These are phyloP conservation scores for Clathrus columnatus DNA, from an alignment of 768 basidiomycete species.

Conservation along the genomic window DNA sequence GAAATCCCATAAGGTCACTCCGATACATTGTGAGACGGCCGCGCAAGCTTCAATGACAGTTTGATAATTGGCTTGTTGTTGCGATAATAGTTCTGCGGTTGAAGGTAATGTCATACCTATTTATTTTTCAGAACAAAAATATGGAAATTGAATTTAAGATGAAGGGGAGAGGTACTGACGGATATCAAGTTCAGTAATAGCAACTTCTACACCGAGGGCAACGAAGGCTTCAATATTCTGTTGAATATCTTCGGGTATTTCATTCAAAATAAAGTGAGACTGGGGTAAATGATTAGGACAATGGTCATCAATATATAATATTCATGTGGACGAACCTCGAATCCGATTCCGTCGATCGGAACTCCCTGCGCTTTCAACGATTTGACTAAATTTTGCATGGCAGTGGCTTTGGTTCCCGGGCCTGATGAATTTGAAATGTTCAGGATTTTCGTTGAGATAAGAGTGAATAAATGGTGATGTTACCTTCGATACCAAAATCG, in stretches of 20 bases:
- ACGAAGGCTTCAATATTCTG: constrained; percentile 1
- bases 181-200: constrained; percentile 10
- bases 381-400: constrained; percentile 5
- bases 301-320: background rate
- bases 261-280: constrained; percentile 3
- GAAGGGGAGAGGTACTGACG: background rate
- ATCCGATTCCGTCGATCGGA: constrained; percentile 12
- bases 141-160: background rate
- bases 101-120: constrained; percentile 40
- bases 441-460: no score
- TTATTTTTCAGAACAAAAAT: background rate
- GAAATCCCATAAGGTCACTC: constrained; percentile 34
- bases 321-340: background rate
- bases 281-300: background rate
- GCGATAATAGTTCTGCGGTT: constrained; percentile 37
- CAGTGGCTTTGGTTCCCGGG: constrained; percentile 5
- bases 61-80: constrained; percentile 45
- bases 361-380: constrained; percentile 2
- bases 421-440: background rate
- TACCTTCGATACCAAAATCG: constrained; percentile 27
- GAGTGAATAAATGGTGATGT: background rate
- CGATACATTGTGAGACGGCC: constrained; percentile 27
- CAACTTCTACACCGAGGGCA: constrained; percentile 10
- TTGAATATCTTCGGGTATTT: background rate
- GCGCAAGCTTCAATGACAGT: constrained; percentile 48